Percentiles rank a stretch among this genome's conserved stretches.
Conservation (phyloP, 1,139 yeast genomes). For the Hansenula lynferdii region DNA sequence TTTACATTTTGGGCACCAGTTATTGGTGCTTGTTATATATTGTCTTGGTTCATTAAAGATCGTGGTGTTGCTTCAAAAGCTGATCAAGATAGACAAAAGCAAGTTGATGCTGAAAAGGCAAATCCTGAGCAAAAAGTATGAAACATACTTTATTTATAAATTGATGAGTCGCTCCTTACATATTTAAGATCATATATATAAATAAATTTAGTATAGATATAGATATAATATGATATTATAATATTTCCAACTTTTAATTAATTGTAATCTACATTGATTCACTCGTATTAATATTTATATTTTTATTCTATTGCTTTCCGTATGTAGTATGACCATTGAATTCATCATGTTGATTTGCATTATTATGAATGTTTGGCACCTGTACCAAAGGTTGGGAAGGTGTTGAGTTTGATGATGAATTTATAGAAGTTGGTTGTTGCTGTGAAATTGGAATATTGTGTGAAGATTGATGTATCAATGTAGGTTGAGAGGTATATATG, state of each 20-base stretch:
- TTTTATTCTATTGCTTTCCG: too few relatives aligned
- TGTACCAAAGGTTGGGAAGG: slow-evolving; percentile 1
- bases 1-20: slow-evolving; percentile 7
- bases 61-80: background rate
- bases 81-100: background rate
- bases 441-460: background rate
- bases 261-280: too few relatives aligned
- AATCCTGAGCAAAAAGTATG: background rate
- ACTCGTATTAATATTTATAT: too few relatives aligned
- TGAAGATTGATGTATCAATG: background rate
- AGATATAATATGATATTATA: too few relatives aligned
- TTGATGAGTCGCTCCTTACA: background rate
- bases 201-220: too few relatives aligned
- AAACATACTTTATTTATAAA: background rate
- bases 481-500: too few relatives aligned
- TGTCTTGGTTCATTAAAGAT: slow-evolving; percentile 4
- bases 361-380: background rate
- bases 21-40: slow-evolving; percentile 2
- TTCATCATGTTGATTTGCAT: too few relatives aligned
- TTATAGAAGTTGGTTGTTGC: background rate
- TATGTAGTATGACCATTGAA: too few relatives aligned
- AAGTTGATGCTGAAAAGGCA: background rate
- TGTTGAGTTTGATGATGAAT: background rate
- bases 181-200: background rate
- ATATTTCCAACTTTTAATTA: too few relatives aligned